Evolutionary conservation across 2,329 filamentous ascomycete species (phyloP), one percentile per base, ranked within the genome.

Genomic region (Alternaria burnsii): DNA sequence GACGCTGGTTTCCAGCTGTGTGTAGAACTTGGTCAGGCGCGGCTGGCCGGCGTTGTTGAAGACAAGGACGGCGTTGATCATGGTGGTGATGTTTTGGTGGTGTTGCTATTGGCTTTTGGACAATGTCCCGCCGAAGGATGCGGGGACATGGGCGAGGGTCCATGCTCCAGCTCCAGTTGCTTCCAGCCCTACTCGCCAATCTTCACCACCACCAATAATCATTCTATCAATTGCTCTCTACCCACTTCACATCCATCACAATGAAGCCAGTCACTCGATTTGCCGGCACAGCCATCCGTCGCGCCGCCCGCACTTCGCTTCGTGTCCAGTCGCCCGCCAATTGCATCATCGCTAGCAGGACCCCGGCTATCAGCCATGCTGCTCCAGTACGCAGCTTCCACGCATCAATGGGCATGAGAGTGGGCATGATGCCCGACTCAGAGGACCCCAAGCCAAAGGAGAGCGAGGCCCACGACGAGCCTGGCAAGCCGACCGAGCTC

Each of bases 11-110:
- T 99, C 95, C 69, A 99, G 88, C 78, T 98, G 94, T 2, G 94
- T 97, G 79, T 99, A 99, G 85, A 99, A 99, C 76, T 98, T 98
- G 72, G 94, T 98, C 78, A 99, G 86, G 57, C 95, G 91, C 38
- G 95, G 94, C 81, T 99, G 94, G 66, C 95, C 95, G 72, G 94
- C 93, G 83, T 97, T 97, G 77, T 99, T 99, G 85, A 99, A 99
- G 78, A 99, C 94, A 68, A 99, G 86, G 63, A 99, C 94, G 32
- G 96, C 95, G 85, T 97, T 99, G 80, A 99, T 98, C 95, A 99
- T 99, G 70, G 59, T 64, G 64, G 32, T 47, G 44, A 47, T 43
- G 32, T 9, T 16, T 53, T 50, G 28, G 38, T 40, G 46, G 16
- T 38, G n/a, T 16, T 34, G 22, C 32, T 42, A 16, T 42, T 56